Conservation (phyloP, 108 stramenopile species). For the Cyclotella baltica region DNA sequence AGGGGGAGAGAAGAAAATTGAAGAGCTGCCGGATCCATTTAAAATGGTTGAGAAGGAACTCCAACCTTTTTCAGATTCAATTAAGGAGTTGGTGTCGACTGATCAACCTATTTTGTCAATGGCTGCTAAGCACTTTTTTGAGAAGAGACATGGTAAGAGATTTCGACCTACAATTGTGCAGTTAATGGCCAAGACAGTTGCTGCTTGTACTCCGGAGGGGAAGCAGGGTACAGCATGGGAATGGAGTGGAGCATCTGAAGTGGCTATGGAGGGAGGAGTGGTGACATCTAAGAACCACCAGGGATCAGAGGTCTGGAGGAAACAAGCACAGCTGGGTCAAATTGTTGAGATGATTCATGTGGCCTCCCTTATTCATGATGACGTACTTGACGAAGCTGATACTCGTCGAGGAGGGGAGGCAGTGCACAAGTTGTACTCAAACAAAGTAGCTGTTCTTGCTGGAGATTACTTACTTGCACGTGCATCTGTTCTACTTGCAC, state of each 20-base stretch:
- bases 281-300: conserved; percentile 80
- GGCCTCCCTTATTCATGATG: conserved; percentile 96
- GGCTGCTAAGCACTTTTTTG: conserved; percentile 98
- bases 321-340: conserved; percentile 94
- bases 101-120: conserved; percentile 97
- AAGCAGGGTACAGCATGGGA: conserved; percentile 61
- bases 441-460: conserved; percentile 98
- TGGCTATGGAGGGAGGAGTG: conserved; percentile 71
- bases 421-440: conserved; percentile 98
- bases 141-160: conserved; percentile 96
- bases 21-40: conserved; percentile 86
- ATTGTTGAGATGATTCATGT: conserved; percentile 99
- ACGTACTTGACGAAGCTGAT: conserved; percentile 97
- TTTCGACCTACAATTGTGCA: conserved; percentile 97
- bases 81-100: conserved; percentile 95
- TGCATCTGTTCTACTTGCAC: conserved; percentile 92
- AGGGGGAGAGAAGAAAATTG: conserved; percentile 68
- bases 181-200: conserved; percentile 90
- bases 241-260: conserved; percentile 78
- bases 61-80: conserved; percentile 92
- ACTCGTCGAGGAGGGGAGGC: conserved; percentile 95
- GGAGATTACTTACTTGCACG: conserved; percentile 95
- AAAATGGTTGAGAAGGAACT: conserved; percentile 93
- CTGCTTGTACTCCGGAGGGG: conserved; percentile 69
- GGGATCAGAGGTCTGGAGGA: conserved; percentile 84